phyloP scores from a whole-genome alignment of 169 alveolate species.

The Eimeria acervulina region DNA sequence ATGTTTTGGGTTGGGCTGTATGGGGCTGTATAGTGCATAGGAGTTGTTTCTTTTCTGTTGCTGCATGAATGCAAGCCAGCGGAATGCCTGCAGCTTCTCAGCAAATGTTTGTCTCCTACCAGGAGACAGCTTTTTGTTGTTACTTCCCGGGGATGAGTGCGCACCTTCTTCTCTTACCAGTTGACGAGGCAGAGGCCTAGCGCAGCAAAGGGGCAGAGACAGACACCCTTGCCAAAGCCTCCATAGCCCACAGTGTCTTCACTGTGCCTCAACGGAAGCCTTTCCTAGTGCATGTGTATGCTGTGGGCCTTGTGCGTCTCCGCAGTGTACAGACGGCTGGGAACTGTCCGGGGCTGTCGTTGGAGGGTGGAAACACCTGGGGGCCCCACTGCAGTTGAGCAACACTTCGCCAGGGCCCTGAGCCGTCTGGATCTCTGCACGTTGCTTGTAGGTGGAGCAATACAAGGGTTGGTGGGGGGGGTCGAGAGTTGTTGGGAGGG shows the following conservation, averaged over 20 bases:
- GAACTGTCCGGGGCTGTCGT: not conserved
- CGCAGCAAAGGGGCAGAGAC: not conserved
- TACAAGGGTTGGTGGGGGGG: not conserved
- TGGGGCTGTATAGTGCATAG: not conserved
- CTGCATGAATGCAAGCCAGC: not conserved
- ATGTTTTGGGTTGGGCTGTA: not conserved
- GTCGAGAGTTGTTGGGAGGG: not conserved
- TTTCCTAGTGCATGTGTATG: not conserved
- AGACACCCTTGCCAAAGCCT: not conserved
- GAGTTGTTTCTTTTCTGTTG: not conserved
- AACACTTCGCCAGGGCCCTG: slow-evolving; percentile 33
- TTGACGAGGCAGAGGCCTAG: not conserved
- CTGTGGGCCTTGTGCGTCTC: not conserved
- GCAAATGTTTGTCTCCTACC: not conserved
- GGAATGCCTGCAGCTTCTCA: not conserved
- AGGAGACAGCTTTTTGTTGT: not conserved
- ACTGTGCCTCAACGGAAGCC: not conserved
- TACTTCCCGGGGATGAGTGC: not conserved
- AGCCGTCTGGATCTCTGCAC: not conserved
- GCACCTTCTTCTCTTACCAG: not conserved
- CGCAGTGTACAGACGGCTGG: slow-evolving; percentile 77
- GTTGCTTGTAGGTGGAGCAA: slow-evolving; percentile 47
- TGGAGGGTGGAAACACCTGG: not conserved
- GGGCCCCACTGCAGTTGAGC: not conserved
- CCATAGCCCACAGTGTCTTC: not conserved